Base-by-base conservation (phyloP, 2,329 filamentous ascomycete genomes). In the Fusarium anthophilum region DNA sequence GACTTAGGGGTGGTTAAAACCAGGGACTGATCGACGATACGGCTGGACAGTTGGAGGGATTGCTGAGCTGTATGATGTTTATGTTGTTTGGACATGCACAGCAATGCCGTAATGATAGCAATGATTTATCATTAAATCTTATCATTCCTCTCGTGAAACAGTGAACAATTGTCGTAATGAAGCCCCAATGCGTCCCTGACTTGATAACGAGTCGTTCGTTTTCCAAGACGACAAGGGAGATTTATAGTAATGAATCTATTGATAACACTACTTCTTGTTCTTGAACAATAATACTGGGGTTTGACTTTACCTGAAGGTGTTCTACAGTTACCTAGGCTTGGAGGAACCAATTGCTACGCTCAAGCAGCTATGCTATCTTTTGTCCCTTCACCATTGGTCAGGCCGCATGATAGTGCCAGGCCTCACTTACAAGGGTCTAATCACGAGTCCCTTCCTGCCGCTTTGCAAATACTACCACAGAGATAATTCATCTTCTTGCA, bases 51-150 rank as follows among this genome's bases (percentile, higher is more conserved):
- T 63, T 60, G 62, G 47, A 54, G 47, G 59, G 37, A 44, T 59
- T 44, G 63, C 63, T 65, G 58, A 57, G 53, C 58, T 70, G 71
- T 76, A 74, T 72, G 63, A 73, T 64, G 66, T 51, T 65, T 72
- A 69, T 67, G 74, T 68, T 78, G 77, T 79, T 73, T 78, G 69
- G 66, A 73, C 69, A 71, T 63, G 70, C 73, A 61, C 62, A 71
- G 75, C 63, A 63, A 80, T 73, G 77, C 62, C 69, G 74, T 78
- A 78, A 81, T 76, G 80, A 81, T 63, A 78, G 75, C 75, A 79
- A 80, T 73, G 76, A 80, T 72, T 73, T 59, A 71, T 66, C 54
- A 62, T 54, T 32, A 38, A 45, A 56, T 50, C 39, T 54, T 28
- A n/a, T 20, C 13, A 24, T n/a, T 10, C 14, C 26, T 39, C 10